Conservation (phyloP, 139 green algal species). For the Chlorella sp. region DNA sequence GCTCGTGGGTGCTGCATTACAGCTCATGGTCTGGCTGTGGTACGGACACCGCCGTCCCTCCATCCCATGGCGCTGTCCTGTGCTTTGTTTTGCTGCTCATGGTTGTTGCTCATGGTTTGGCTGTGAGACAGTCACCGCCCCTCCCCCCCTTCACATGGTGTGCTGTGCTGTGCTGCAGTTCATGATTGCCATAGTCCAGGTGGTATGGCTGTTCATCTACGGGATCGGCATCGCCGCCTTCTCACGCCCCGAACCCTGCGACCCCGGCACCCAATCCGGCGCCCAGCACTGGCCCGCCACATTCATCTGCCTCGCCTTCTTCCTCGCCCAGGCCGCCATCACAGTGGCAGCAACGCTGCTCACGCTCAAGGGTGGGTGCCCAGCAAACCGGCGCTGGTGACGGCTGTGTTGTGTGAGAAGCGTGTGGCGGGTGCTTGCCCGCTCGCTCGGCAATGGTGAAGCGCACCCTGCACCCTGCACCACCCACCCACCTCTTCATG, state of each 20-base stretch:
- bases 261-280: not conserved
- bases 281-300: not conserved
- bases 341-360: not conserved
- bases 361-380: conserved; percentile 11
- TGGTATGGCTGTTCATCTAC: conserved; percentile 34
- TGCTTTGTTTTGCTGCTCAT: too few species aligned
- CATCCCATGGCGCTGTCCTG: too few species aligned
- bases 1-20: too few species aligned
- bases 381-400: not conserved
- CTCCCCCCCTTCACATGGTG: too few species aligned
- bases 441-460: too few species aligned
- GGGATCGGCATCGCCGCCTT: conserved; percentile 31
- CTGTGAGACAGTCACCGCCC: too few species aligned
- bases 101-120: too few species aligned
- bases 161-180: not conserved
- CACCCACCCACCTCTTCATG: not conserved
- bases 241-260: not conserved
- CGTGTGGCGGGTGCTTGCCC: not conserved
- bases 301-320: not conserved
- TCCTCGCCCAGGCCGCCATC: not conserved
- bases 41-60: too few species aligned
- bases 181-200: conserved; percentile 1
- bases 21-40: too few species aligned
- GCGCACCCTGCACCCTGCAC: not conserved
- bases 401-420: not conserved